Evolutionary conservation across 257 asterid species (phyloP).

Genomic region (Ocimum tenuiflorum): DNA sequence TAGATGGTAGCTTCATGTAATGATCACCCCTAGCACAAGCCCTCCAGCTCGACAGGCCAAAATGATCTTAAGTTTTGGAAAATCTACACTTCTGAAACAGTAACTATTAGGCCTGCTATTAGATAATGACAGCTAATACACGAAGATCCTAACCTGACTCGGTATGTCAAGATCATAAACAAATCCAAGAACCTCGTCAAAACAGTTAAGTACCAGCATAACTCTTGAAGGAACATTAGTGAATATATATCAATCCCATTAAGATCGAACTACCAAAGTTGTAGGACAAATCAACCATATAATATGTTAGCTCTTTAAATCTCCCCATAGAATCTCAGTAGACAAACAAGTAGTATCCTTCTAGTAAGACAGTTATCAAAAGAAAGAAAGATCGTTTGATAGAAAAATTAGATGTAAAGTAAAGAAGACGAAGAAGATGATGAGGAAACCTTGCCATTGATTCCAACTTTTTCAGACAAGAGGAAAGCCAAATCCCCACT

Average conservation of each 20-base stretch:
- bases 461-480: conserved; percentile 71
- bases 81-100: too few relatives aligned
- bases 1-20: not conserved
- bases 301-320: not conserved
- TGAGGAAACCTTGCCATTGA: conserved; percentile 54
- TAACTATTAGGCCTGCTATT: not conserved
- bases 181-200: not conserved
- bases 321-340: not conserved
- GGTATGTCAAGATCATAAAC: not conserved
- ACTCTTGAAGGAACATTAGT: not conserved
- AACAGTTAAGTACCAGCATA: not conserved
- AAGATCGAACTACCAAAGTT: not conserved
- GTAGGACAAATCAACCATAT: not conserved
- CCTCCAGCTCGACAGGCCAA: not conserved
- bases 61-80: not conserved
- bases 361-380: not conserved
- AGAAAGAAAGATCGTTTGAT: not conserved
- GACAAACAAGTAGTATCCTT: not conserved
- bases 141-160: not conserved
- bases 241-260: not conserved
- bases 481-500: conserved; percentile 88
- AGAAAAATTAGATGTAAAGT: not conserved
- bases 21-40: not conserved
- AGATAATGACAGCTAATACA: not conserved
- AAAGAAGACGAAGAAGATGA: not conserved